A percentile compares a stretch with the other conserved stretches of the same genome.
Conservation (phyloP, 2,329 filamentous ascomycete species). For the Trichocomaceae sp. region DNA sequence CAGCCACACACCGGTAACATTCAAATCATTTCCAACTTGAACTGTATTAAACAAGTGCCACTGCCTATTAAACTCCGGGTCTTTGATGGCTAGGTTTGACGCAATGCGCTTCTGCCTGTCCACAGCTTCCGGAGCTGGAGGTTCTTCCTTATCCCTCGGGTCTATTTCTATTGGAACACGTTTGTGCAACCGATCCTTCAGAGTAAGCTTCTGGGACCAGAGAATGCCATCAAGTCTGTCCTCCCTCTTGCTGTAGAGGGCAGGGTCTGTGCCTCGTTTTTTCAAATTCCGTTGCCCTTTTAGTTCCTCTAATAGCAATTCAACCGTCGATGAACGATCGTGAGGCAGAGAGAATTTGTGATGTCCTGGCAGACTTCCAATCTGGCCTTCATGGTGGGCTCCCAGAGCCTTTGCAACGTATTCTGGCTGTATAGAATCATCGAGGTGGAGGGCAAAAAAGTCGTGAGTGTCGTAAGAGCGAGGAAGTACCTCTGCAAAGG, state of each 20-base stretch:
- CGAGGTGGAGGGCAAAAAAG: slow-evolving; percentile 88
- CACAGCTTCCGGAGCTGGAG: slow-evolving; percentile 35
- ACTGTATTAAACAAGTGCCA: slow-evolving; percentile 90
- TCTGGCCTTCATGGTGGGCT: slow-evolving; percentile 69
- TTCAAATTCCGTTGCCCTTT: slow-evolving; percentile 58
- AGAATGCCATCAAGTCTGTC: slow-evolving; percentile 66
- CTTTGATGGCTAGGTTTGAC: slow-evolving; percentile 63
- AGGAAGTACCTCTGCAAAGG: slow-evolving; percentile 44
- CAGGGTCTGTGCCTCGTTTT: slow-evolving; percentile 35
- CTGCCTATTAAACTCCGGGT: slow-evolving; percentile 88
- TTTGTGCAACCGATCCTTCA: slow-evolving; percentile 58
- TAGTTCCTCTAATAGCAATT: slow-evolving; percentile 47
- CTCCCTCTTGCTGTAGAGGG: slow-evolving; percentile 18
- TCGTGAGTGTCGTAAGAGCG: slow-evolving; percentile 76
- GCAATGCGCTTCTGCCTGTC: slow-evolving; percentile 56
- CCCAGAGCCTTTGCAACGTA: slow-evolving; percentile 65
- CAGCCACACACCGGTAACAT: slow-evolving; percentile 90
- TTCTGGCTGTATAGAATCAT: slow-evolving; percentile 58
- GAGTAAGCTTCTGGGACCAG: slow-evolving; percentile 70
- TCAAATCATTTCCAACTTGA: slow-evolving; percentile 82
- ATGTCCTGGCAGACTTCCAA: slow-evolving; percentile 72
- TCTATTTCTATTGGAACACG: slow-evolving; percentile 30
- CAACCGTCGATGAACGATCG: slow-evolving; percentile 49
- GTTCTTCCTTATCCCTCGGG: slow-evolving; percentile 23
- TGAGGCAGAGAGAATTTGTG: slow-evolving; percentile 73